Evolutionary conservation across 371 early-diverging fungal genomes (phyloP).

Genomic region (Batkoa obscura): DNA sequence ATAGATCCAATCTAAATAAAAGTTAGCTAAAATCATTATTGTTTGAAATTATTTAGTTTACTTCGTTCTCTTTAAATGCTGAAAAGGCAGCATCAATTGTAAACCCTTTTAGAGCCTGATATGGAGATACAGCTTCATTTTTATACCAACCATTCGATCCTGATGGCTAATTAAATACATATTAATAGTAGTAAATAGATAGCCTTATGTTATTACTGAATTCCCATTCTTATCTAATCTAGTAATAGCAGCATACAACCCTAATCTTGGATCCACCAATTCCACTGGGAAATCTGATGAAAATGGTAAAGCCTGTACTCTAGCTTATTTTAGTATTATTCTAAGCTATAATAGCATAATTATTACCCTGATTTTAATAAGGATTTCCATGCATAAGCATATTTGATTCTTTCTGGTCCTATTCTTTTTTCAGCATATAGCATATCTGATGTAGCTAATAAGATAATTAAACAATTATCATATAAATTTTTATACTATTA

Average conservation of each 20-base stretch:
- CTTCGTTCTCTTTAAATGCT: too few relatives aligned
- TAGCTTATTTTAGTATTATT: conserved; percentile 15
- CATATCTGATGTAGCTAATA: not conserved
- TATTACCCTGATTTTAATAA: conserved; percentile 15
- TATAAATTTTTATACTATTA: conserved; percentile 21
- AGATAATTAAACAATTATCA: not conserved
- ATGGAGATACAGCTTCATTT: too few relatives aligned
- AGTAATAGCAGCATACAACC: conserved; percentile 24
- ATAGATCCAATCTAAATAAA: too few relatives aligned
- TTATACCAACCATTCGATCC: too few relatives aligned
- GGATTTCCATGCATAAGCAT: conserved; percentile 9
- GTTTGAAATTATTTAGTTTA: too few relatives aligned
- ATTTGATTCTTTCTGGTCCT: not conserved
- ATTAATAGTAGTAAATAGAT: too few relatives aligned
- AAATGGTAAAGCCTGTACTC: conserved; percentile 15
- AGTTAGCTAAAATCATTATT: too few relatives aligned
- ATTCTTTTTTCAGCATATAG: not conserved
- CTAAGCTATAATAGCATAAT: conserved; percentile 13
- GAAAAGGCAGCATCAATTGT: too few relatives aligned
- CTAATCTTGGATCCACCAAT: conserved; percentile 16
- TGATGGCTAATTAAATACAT: too few relatives aligned
- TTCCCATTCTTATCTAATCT: too few relatives aligned
- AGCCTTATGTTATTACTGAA: too few relatives aligned
- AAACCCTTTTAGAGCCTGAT: too few relatives aligned
- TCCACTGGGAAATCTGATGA: conserved; percentile 27